These are phyloP conservation scores for Phoma herbarum DNA, from an alignment of 2,329 filamentous ascomycete species.

Conservation along the genomic window DNA sequence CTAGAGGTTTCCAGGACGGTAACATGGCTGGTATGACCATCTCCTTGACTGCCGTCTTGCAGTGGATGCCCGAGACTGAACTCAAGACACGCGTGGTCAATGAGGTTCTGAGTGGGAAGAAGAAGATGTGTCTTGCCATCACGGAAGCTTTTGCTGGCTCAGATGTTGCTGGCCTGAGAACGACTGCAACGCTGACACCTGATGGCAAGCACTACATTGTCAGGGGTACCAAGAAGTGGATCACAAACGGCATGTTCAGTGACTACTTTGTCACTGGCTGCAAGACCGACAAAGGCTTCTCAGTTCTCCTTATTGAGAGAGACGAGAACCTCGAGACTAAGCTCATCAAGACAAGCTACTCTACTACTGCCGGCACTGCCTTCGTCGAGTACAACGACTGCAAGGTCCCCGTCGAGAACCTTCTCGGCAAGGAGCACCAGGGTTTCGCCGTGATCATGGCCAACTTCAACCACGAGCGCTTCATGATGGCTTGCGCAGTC, in stretches of 20 bases:
- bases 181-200: constrained; percentile 66
- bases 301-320: constrained; percentile 77
- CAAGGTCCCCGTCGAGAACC: constrained; percentile 80
- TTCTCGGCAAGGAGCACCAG: constrained; percentile 84
- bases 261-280: constrained; percentile 88
- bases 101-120: constrained; percentile 79
- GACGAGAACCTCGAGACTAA: constrained; percentile 79
- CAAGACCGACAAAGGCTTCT: constrained; percentile 79
- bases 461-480: constrained; percentile 90
- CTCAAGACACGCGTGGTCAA: constrained; percentile 73
- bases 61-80: constrained; percentile 74
- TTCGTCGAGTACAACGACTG: constrained; percentile 87
- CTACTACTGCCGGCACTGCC: constrained; percentile 77
- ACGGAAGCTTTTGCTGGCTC: constrained; percentile 88
- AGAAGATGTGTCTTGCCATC: constrained; percentile 88
- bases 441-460: constrained; percentile 84
- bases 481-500: constrained; percentile 74
- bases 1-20: constrained; percentile 84
- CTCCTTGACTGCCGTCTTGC: constrained; percentile 78
- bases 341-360: constrained; percentile 83
- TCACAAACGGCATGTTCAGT: constrained; percentile 80
- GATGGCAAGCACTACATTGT: constrained; percentile 65
- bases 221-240: constrained; percentile 83
- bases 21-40: constrained; percentile 90
- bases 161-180: constrained; percentile 81